Evolutionary conservation across 192 early-diverging fungal genomes (phyloP), one percentile per base, ranked within the genome.

Genomic region (Entomortierella lignicola): DNA sequence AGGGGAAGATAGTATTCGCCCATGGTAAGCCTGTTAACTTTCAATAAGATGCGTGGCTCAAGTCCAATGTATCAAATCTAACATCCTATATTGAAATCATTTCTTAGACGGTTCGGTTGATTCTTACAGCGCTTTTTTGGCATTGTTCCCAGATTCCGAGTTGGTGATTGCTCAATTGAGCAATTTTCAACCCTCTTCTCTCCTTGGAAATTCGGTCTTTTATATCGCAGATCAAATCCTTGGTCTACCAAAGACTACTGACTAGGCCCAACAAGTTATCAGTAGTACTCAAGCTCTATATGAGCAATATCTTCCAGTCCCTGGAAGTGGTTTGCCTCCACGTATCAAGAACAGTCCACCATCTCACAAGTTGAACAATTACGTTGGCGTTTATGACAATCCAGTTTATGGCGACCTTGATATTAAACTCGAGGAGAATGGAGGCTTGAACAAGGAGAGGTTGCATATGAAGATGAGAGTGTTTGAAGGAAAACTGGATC

Each of bases 401-500:
- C 63, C 71, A 27, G 25, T 53, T n/a, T 66, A 39, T 41, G 71
- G 57, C 55, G 41, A 65, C 7, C 43, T 73, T 21, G 8, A 17
- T 13, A 20, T 66, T 18, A 34, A 43, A n/a, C 26, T 66, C 8
- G 12, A 66, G 25, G 8, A 32, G 34, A 31, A 18, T 12, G 64
- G 25, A 29, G 23, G 18, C n/a, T 37, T 43, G 44, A 53, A 61
- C 11, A 27, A 44, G 5, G 41, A 66, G n/a, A 4, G 18, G 15
- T 18, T 66, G 37, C 23, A 30, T 31, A 41, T 60, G 20, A 57
- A 60, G 8, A 43, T 57, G 26, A 51, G 23, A 12, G 50, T 8
- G 12, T 54, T 43, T 27, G 63, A 65, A 13, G 29, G 48, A 18
- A 41, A n/a, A 31, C 12, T 73, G 43, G 62, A 73, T 17, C 71